A percentile compares a stretch with the other conserved stretches of the same genome.
Evolutionary conservation across 2,329 filamentous ascomycete species (phyloP).

Genomic region (Colletotrichum higginsianum): DNA sequence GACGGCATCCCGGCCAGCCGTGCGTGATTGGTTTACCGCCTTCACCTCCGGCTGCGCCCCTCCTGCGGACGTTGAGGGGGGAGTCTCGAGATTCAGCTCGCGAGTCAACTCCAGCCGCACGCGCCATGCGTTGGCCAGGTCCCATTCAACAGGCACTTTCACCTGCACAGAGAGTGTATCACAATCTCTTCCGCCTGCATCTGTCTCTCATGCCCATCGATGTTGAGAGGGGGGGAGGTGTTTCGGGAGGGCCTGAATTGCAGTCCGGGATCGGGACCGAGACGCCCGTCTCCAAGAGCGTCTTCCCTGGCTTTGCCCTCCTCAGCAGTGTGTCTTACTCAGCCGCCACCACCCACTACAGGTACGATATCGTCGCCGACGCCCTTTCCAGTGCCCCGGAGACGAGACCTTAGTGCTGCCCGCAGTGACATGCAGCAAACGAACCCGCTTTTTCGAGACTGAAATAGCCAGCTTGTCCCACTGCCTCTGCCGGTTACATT

Average conservation of each 20-base stretch:
- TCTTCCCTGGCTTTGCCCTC: not conserved
- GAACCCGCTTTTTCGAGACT: not conserved
- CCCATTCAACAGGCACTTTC: conserved; percentile 28
- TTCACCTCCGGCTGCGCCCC: not conserved
- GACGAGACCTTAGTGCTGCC: not conserved
- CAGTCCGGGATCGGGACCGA: not conserved
- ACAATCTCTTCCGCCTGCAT: conserved; percentile 20
- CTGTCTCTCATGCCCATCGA: not conserved
- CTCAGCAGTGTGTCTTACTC: not conserved
- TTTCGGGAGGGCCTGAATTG: too few relatives aligned
- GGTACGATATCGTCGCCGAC: not conserved
- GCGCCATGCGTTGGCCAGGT: conserved; percentile 35
- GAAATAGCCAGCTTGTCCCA: not conserved
- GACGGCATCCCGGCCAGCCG: conserved; percentile 9
- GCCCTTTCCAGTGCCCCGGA: not conserved
- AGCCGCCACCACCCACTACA: not conserved
- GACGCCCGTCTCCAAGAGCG: not conserved
- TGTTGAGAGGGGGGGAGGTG: not conserved
- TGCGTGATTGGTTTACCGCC: conserved; percentile 6
- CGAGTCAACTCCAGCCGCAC: conserved; percentile 33
- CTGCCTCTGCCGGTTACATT: not conserved
- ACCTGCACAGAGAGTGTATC: conserved; percentile 26
- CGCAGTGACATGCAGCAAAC: not conserved
- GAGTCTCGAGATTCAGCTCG: not conserved
- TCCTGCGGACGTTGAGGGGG: not conserved